phyloP scores from a whole-genome alignment of 2,329 filamentous ascomycete species.

The Leptodontidium sp. region DNA sequence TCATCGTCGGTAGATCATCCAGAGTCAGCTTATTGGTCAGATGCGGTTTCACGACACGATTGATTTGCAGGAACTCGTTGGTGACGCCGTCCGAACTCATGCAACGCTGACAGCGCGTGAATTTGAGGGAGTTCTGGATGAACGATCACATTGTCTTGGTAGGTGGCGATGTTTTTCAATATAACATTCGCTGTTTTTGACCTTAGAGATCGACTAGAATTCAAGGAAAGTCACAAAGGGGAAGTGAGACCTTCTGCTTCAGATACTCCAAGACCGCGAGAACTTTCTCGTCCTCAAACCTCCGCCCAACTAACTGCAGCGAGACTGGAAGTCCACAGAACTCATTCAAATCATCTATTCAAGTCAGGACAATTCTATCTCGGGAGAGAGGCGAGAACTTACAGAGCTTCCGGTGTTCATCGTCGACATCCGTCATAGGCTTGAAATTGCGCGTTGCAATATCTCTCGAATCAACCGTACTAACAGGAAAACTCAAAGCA shows the following conservation, averaged over 20 bases:
- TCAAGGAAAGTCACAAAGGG: slow-evolving; percentile 17
- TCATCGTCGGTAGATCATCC: not conserved
- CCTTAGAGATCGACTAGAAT: not conserved
- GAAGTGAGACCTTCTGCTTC: slow-evolving; percentile 13
- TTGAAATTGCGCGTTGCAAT: slow-evolving; percentile 39
- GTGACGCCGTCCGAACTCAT: slow-evolving; percentile 6
- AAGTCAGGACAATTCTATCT: not conserved
- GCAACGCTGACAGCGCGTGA: slow-evolving; percentile 5
- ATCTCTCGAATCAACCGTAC: slow-evolving; percentile 46
- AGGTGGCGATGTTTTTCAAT: not conserved
- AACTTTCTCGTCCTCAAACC: slow-evolving; percentile 49
- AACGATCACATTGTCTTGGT: not conserved
- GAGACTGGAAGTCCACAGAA: slow-evolving; percentile 49
- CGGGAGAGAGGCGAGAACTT: slow-evolving; percentile 18
- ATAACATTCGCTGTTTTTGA: not conserved
- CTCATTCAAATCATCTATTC: slow-evolving; percentile 42
- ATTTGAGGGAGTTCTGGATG: not conserved
- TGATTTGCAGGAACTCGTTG: slow-evolving; percentile 16
- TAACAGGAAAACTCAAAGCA: slow-evolving; percentile 61
- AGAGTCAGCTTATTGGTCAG: not conserved
- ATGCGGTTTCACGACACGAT: slow-evolving; percentile 4
- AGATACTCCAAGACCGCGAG: slow-evolving; percentile 36
- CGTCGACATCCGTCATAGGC: slow-evolving; percentile 42
- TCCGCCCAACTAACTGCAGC: slow-evolving; percentile 49
- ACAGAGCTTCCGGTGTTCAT: slow-evolving; percentile 43